Percentiles rank a stretch among this genome's conserved stretches.
Evolutionary conservation across 805 yeast genomes (phyloP).

Genomic region (Kuraishia capsulata): DNA sequence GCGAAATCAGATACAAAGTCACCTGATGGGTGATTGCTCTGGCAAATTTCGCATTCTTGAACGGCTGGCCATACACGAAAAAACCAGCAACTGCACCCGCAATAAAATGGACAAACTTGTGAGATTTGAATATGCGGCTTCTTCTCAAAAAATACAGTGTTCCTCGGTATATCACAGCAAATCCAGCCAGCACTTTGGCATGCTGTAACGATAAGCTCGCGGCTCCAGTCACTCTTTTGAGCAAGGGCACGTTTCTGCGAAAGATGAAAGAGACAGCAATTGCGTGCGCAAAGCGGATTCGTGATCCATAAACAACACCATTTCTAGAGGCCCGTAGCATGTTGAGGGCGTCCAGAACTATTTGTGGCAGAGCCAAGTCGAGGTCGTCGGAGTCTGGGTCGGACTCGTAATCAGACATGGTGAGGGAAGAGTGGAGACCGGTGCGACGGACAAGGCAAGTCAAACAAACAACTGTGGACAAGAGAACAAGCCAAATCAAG

Average conservation of each 20-base stretch:
- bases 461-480: no score
- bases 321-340: slow-evolving; percentile 4
- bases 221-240: neutral
- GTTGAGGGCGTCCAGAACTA: neutral
- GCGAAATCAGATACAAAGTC: slow-evolving; percentile 62
- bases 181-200: slow-evolving; percentile 20
- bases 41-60: slow-evolving; percentile 6
- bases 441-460: no score
- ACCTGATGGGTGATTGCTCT: slow-evolving; percentile 55
- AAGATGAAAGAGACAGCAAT: slow-evolving; percentile 4
- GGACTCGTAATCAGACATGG: no score
- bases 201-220: slow-evolving; percentile 17
- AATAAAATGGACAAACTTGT: slow-evolving; percentile 11
- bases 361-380: neutral
- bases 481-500: no score
- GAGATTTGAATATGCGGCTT: neutral
- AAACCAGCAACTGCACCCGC: slow-evolving; percentile 22
- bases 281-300: slow-evolving; percentile 5
- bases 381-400: neutral
- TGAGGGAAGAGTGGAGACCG: no score
- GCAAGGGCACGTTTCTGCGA: slow-evolving; percentile 2
- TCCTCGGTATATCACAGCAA: slow-evolving; percentile 18
- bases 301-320: slow-evolving; percentile 5
- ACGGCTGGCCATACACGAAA: slow-evolving; percentile 17
- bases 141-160: slow-evolving; percentile 3